Evolutionary conservation across 495 filamentous ascomycete genomes (phyloP), one percentile per base, ranked within the genome.

Genomic region (Daldinia caldariorum): DNA sequence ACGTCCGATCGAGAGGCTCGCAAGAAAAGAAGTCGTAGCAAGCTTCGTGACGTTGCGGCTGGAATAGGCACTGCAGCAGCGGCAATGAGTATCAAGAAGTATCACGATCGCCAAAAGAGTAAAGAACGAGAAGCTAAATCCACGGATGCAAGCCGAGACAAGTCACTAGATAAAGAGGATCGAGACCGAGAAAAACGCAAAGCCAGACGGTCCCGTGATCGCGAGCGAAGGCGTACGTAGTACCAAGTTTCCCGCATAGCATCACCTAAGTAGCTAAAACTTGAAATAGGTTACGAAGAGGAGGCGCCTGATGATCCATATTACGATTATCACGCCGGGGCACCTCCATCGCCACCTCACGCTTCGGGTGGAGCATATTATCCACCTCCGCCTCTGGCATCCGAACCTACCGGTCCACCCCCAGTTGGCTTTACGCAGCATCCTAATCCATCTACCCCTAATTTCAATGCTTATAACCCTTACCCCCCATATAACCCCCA

Each of bases 21-120:
- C 49, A 88, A 86, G 82, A 84, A 86, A 68, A 85, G 90, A 66
- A 89, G 85, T 67, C 75, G 79, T 70, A 92, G 90, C 58, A 84
- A 84, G 60, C 83, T 89, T 41, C 84, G 89, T 31, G 86, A 89
- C 45, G 61, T 92, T n/a, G 89, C 90, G 50, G 87, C 86, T 3
- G 92, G 87, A 6, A 82, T 90, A 31, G 91, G 87, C 32, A 89
- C 91, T 26, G 89, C 87, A 18, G 92, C 90, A 1, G 89, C 91
- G 13, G 93, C 90, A 5, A 84, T 94, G 66, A 91, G 91, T n/a
- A 88, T 93, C 16, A 90, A 87, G 65, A 90, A 93, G 76, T 88
- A 85, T 53, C 76, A 76, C 22, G 78, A 78, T 45, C 64, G 69
- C 34, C 73, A 79, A 65, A 83, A 81, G 71, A 71, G 62, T 26